Base-by-base conservation (phyloP, 352 stramenopile genomes). In the Phytophthora tubulina region DNA sequence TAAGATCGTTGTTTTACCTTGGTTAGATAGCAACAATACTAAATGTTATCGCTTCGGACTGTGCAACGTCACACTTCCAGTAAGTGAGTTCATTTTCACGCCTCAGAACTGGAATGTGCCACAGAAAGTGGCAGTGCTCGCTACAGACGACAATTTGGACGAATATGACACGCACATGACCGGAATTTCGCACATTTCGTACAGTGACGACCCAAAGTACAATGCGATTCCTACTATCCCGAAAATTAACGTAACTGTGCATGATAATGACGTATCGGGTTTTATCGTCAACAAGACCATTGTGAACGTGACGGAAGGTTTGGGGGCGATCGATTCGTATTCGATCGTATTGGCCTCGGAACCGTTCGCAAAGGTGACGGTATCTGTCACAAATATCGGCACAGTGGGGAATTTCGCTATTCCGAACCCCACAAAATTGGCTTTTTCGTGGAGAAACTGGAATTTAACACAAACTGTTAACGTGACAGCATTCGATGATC, bases 381-480 rank as follows among this genome's bases (percentile, higher is more conserved):
- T 92, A 4, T 35, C 17, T 9, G 57, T 92, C 41, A 76, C 75
- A 1, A 92, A 92, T 36, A 49, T 92, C 0, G 85, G 71, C 0
- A 79, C 63, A 1, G 75, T 85, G 5, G 87, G 85, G 10, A 86
- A 91, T 46, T 72, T 78, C 1, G 82, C 77, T 3, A 62, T 80
- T 0, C 13, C 75, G 0, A 74, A 49, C 2, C 81, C 84, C 4
- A 62, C 58, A 1, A 67, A 72, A 13, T 49, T 95, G 4, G 33
- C 79, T 27, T 95, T 93, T 66, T 88, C 85, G 42, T 93, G 85
- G 87, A 67, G 71, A 3, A 73, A 92, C 51, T 95, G 87, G 87
- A 93, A 92, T 45, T 15, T 88, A 0, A 66, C 63, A 0, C 87
- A 93, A 46, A 79, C 63, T 0, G 78, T 95, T 0, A 73, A 52